Evolutionary conservation across 2,329 filamentous ascomycete genomes (phyloP).

Genomic region (Colletotrichum theobromicola): DNA sequence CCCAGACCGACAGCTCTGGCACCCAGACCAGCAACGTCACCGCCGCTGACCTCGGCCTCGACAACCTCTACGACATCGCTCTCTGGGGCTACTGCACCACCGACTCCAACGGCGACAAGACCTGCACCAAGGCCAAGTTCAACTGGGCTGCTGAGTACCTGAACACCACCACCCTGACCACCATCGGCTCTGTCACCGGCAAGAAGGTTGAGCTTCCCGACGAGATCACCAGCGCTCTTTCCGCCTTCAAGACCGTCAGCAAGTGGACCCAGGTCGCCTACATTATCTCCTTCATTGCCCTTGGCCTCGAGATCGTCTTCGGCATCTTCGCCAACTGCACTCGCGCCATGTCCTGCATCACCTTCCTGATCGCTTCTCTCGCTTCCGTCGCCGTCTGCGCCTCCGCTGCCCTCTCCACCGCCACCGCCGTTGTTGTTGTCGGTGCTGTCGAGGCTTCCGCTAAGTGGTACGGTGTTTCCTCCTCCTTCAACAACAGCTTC

Average conservation of each 20-base stretch:
- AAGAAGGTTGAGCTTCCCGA: slow-evolving; percentile 70
- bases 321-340: slow-evolving; percentile 86
- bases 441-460: slow-evolving; percentile 71
- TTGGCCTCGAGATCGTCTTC: slow-evolving; percentile 74
- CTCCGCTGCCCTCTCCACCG: slow-evolving; percentile 76
- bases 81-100: slow-evolving; percentile 88
- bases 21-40: slow-evolving; percentile 55
- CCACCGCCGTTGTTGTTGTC: slow-evolving; percentile 72
- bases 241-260: slow-evolving; percentile 74
- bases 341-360: slow-evolving; percentile 80
- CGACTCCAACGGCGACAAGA: slow-evolving; percentile 57
- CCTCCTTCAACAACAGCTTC: slow-evolving; percentile 71
- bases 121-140: slow-evolving; percentile 74
- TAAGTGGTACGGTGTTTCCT: slow-evolving; percentile 73
- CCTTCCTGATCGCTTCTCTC: slow-evolving; percentile 75
- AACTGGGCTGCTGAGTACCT: slow-evolving; percentile 80
- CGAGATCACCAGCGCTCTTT: slow-evolving; percentile 69
- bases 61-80: slow-evolving; percentile 79
- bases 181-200: slow-evolving; percentile 52
- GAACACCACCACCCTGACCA: slow-evolving; percentile 66
- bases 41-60: slow-evolving; percentile 64
- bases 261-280: slow-evolving; percentile 88
- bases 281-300: slow-evolving; percentile 72
- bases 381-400: slow-evolving; percentile 60
- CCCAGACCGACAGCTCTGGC: slow-evolving; percentile 26